These are phyloP conservation scores for Entomortierella lignicola DNA, from an alignment of 192 early-diverging fungal genomes.

Conservation along the genomic window DNA sequence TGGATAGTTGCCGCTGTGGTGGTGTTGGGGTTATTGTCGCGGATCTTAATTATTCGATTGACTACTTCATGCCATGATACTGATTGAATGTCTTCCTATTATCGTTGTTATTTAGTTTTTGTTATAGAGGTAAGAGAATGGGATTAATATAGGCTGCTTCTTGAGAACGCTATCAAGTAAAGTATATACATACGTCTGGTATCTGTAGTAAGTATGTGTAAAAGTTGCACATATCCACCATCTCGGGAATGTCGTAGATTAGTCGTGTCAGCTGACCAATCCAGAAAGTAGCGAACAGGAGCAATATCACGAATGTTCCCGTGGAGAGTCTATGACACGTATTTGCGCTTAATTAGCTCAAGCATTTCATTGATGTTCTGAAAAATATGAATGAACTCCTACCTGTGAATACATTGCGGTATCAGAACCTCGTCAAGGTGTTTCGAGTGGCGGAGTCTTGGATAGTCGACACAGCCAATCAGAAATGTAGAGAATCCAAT, in stretches of 20 bases:
- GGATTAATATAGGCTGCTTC: background rate
- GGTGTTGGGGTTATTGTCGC: slow-evolving; percentile 73
- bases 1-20: slow-evolving; percentile 45
- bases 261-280: slow-evolving; percentile 75
- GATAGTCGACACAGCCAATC: slow-evolving; percentile 91
- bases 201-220: slow-evolving; percentile 85
- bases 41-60: slow-evolving; percentile 74
- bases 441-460: slow-evolving; percentile 75
- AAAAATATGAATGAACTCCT: slow-evolving; percentile 47
- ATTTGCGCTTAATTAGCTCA: background rate
- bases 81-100: slow-evolving; percentile 84
- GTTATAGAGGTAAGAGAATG: background rate
- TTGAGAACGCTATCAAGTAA: background rate
- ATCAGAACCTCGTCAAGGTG: slow-evolving; percentile 81
- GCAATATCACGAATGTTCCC: slow-evolving; percentile 65
- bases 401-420: slow-evolving; percentile 78
- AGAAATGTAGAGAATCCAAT: slow-evolving; percentile 91
- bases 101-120: background rate
- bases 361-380: background rate
- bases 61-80: slow-evolving; percentile 90
- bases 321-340: slow-evolving; percentile 63
- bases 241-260: slow-evolving; percentile 73
- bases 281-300: slow-evolving; percentile 82
- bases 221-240: slow-evolving; percentile 89
- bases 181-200: slow-evolving; percentile 66